Base-by-base conservation (phyloP, 257 asterid species). In the Petunia axillaris region DNA sequence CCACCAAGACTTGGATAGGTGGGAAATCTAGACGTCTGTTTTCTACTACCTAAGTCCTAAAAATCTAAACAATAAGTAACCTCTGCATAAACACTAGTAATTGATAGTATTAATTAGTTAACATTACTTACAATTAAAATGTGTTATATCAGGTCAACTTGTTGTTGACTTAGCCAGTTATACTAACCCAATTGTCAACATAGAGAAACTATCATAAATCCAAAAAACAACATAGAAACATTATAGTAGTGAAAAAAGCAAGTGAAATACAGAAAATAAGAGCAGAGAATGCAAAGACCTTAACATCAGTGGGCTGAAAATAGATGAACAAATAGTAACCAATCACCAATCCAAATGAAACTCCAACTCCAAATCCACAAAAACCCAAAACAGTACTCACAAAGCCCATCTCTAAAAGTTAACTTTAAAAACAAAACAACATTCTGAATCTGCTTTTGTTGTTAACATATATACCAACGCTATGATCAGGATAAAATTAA, bases 361-460 rank as follows among this genome's bases (percentile, higher is more conserved):
- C 65, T 79, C 99, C 99, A 66, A 93, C 91, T 85, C 98, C 98
- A 81, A 95, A 93, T 87, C 99, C 99, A 82, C 92, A 85, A 25
- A 93, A 87, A 39, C 97, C 97, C 81, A 90, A 57, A 43, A 95
- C 81, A 1, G 91, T 87, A 71, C 97, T 92, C 55, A 93, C 9
- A 38, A 95, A 84, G 9, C 98, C 99, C 99, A 95, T 95, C 86
- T 65, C 68, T 16, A 9, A n/a, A 64, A 10, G 25, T 25, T 25
- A 25, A 25, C 25, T 25, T 25, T 25, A 25, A 25, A 25, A 25
- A 25, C 25, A 25, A 25, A 25, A 25, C 25, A 25, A 25, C 25
- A 25, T 25, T 25, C 25, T 25, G 25, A 25, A 25, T 25, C 25
- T 25, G 25, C 25, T 25, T 25, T 25, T 25, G 25, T 25, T 25